Evolutionary conservation across 129 eudicot species (phyloP).

Genomic region (sunflower (Helianthus annuus)): DNA sequence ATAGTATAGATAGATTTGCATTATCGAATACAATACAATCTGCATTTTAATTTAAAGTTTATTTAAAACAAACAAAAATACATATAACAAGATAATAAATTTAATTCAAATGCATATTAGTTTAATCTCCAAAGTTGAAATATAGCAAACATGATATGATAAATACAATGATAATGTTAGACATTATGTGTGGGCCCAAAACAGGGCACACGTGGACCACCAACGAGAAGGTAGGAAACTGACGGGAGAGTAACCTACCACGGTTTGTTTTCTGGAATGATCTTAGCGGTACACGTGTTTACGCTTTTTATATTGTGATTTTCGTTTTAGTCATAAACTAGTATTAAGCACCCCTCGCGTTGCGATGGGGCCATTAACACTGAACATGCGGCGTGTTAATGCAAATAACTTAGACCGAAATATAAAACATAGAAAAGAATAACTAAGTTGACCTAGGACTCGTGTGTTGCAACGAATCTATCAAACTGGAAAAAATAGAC

Average conservation of each 20-base stretch:
- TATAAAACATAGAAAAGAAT: too few species aligned
- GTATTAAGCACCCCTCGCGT: too few species aligned
- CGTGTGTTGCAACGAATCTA: too few species aligned
- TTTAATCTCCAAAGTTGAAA: conserved; percentile 1
- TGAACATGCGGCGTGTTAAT: too few species aligned
- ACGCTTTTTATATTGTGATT: neutral
- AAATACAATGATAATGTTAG: neutral
- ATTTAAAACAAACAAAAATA: neutral
- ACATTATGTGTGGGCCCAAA: conserved; percentile 6
- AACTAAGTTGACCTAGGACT: too few species aligned
- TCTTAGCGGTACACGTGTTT: conserved; percentile 26
- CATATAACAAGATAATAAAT: neutral
- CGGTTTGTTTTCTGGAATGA: conserved; percentile 17
- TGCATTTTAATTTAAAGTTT: too few species aligned
- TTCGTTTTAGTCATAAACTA: conserved; percentile 11
- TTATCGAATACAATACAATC: too few species aligned
- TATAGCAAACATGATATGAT: too few species aligned
- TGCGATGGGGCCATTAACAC: too few species aligned
- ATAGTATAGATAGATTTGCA: too few species aligned
- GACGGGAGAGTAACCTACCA: conserved; percentile 27
- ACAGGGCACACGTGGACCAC: conserved; percentile 18
- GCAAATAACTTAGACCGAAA: too few species aligned
- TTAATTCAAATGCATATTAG: neutral
- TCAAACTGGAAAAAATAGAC: too few species aligned
- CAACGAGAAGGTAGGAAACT: conserved; percentile 19